Evolutionary conservation across 345 rosid genomes (phyloP), one percentile per base, ranked within the genome.

Genomic region (Turnera subulata): DNA sequence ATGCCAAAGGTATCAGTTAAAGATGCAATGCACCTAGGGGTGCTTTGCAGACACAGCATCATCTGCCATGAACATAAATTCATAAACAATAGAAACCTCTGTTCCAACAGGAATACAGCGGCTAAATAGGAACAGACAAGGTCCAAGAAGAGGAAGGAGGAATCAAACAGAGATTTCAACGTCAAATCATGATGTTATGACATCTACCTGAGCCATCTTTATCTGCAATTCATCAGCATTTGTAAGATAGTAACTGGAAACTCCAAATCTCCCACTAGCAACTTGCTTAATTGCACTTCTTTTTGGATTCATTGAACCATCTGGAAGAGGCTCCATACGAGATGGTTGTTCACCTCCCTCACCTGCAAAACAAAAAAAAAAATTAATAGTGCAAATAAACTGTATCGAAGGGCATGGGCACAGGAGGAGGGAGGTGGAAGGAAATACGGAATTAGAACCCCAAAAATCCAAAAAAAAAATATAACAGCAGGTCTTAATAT

Each of bases 231-330:
- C 99, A 69, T 85, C 97, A 46, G 99, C 96, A 76, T 94, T 90
- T 21, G 97, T 88, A n/a, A 94, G 93, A 74, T 94, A 94, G 70
- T 88, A 94, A 70, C 95, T 94, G 4, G 99, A 90, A 62, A 94
- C 99, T n/a, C 99, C 99, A 73, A 94, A 94, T 80, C 97, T 82
- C 61, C 99, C 99, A 76, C 99, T 94, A 9, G 99, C 99, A 64
- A 94, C 90, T 66, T 94, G 99, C 82, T 94, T 94, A 70, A 94
- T 94, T 17, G 99, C 84, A 69, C 99, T 94, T 72, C 96, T 85
- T 75, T 80, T 82, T 29, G 96, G 97, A 64, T 94, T 94, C 80
- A 45, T 80, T 48, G 96, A 84, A 68, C 99, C 99, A 76, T 88
- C 85, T 12, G 88, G 71, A 73, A 90, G 93, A 71, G 89, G 84